Percentiles rank a stretch among this genome's conserved stretches.
phyloP scores from a whole-genome alignment of 2,329 filamentous ascomycete species.

The Elsinoe necatrix region DNA sequence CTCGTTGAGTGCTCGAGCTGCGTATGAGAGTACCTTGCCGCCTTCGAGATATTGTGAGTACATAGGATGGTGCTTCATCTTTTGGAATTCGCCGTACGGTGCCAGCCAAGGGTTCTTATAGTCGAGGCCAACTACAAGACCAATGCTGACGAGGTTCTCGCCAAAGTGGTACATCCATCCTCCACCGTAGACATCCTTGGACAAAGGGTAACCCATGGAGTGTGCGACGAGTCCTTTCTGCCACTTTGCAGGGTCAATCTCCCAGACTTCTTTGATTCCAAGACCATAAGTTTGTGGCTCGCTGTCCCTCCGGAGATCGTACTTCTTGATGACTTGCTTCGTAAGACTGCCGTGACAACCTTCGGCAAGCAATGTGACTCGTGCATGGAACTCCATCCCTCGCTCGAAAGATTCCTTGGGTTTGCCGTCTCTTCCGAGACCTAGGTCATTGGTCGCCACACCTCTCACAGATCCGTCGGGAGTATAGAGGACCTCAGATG shows the following conservation, averaged over 20 bases:
- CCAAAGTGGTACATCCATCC: constrained; percentile 99
- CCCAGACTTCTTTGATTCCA: constrained; percentile 96
- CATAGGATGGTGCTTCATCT: constrained; percentile 94
- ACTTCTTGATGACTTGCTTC: constrained; percentile 93
- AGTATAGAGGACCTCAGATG: constrained; percentile 82
- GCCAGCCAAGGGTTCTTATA: constrained; percentile 96
- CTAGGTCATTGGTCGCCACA: constrained; percentile 92
- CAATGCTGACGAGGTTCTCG: constrained; percentile 88
- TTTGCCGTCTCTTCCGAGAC: constrained; percentile 70
- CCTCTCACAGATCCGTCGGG: constrained; percentile 81
- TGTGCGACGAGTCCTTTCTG: constrained; percentile 76
- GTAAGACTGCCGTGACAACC: constrained; percentile 92
- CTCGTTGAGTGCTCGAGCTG: constrained; percentile 81
- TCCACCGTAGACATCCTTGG: constrained; percentile 84
- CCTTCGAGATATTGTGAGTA: constrained; percentile 83
- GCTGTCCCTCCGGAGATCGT: constrained; percentile 77
- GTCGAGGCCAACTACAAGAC: constrained; percentile 86
- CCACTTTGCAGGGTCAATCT: constrained; percentile 88
- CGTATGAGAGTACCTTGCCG: constrained; percentile 95
- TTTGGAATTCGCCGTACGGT: constrained; percentile 93
- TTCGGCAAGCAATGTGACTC: constrained; percentile 84
- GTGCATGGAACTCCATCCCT: constrained; percentile 96
- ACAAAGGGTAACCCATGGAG: constrained; percentile 85
- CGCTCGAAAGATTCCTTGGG: constrained; percentile 87
- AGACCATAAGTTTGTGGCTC: constrained; percentile 93